Conservation (phyloP, 345 rosid genomes). For the Pistacia vera region DNA sequence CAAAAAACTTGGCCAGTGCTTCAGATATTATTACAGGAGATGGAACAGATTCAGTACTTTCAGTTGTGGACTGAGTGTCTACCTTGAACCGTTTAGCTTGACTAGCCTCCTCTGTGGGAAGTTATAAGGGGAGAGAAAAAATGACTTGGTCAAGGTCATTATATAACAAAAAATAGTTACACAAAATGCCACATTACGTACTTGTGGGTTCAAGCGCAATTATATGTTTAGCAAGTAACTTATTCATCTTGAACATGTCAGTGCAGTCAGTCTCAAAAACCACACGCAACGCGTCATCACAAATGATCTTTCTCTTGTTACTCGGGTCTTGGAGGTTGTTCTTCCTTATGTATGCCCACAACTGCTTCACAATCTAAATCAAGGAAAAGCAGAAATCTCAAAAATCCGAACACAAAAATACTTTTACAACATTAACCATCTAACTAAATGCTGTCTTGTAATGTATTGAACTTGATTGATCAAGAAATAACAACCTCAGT, state of each 20-base stretch:
- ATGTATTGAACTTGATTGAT: neutral
- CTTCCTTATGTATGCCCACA: slow-evolving; percentile 97
- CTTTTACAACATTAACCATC: neutral
- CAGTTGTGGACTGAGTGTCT: slow-evolving; percentile 54
- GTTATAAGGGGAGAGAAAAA: slow-evolving; percentile 7
- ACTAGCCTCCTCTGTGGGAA: slow-evolving; percentile 68
- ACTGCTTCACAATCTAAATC: slow-evolving; percentile 86
- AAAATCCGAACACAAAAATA: slow-evolving; percentile 3
- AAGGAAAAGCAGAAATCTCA: slow-evolving; percentile 18
- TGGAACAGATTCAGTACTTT: slow-evolving; percentile 43
- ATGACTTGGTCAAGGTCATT: slow-evolving; percentile 14
- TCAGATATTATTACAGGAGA: slow-evolving; percentile 65
- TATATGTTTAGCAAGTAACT: slow-evolving; percentile 91
- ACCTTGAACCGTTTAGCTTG: slow-evolving; percentile 75
- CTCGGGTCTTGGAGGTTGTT: slow-evolving; percentile 97
- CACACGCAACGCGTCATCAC: slow-evolving; percentile 86
- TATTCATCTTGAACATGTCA: slow-evolving; percentile 99
- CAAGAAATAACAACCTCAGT: slow-evolving; percentile 61
- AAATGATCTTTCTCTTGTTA: slow-evolving; percentile 95
- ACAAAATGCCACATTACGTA: slow-evolving; percentile 31
- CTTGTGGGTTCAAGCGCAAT: slow-evolving; percentile 82
- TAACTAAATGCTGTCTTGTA: no score
- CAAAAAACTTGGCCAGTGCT: slow-evolving; percentile 79
- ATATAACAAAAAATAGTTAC: neutral
- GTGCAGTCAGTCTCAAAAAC: slow-evolving; percentile 98